Conservation (phyloP, 192 early-diverging fungal species). For the Coemansia sp. region DNA sequence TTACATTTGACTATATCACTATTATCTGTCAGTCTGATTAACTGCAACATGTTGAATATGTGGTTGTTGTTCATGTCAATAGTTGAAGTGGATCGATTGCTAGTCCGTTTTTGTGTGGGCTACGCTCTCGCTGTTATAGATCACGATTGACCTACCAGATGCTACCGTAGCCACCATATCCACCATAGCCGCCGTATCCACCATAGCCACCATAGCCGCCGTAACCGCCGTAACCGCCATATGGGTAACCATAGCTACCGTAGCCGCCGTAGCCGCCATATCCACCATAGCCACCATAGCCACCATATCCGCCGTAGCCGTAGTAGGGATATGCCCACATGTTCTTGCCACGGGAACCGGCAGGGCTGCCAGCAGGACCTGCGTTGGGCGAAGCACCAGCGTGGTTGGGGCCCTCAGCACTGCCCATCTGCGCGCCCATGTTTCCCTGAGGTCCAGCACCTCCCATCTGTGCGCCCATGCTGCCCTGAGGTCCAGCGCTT, state of each 20-base stretch:
- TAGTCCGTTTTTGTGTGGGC: not conserved
- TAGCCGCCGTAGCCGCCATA: slow-evolving; percentile 34
- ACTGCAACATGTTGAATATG: not conserved
- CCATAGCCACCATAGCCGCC: slow-evolving; percentile 23
- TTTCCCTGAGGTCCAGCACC: slow-evolving; percentile 10
- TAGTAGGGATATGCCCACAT: slow-evolving; percentile 57
- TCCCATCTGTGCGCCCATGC: slow-evolving; percentile 28
- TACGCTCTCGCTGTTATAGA: not conserved
- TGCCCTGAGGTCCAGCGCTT: slow-evolving; percentile 26
- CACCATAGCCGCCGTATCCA: slow-evolving; percentile 20
- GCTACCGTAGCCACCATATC: not conserved
- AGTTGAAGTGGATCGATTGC: not conserved
- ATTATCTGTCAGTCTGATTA: no score
- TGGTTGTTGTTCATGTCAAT: not conserved
- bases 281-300: slow-evolving; percentile 11
- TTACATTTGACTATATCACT: not conserved
- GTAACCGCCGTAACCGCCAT: slow-evolving; percentile 26
- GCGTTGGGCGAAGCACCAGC: slow-evolving; percentile 27
- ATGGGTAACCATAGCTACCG: slow-evolving; percentile 34
- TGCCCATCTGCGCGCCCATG: slow-evolving; percentile 32
- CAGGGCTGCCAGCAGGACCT: slow-evolving; percentile 52
- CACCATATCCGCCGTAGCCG: slow-evolving; percentile 29
- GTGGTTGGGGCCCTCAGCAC: slow-evolving; percentile 27
- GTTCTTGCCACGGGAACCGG: slow-evolving; percentile 45
- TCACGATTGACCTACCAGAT: slow-evolving; percentile 2